Conservation (phyloP, 169 alveolate species). For the Plasmodium berghei region DNA sequence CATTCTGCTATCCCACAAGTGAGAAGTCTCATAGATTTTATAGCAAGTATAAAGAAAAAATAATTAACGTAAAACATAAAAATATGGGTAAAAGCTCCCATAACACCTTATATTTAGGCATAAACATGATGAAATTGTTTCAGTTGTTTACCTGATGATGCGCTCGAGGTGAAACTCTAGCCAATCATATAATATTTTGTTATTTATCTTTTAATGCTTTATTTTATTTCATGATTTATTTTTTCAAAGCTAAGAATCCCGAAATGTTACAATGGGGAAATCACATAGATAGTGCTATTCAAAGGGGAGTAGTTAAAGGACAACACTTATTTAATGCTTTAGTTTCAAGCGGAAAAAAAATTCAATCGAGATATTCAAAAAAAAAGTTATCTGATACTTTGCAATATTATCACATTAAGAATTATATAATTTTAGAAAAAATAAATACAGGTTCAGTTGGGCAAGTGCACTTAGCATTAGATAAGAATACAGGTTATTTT, state of each 20-base stretch:
- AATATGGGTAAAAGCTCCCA: neutral
- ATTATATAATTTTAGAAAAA: conserved; percentile 80
- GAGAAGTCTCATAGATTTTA: conserved; percentile 59
- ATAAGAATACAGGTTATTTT: conserved; percentile 69
- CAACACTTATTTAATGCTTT: conserved; percentile 49
- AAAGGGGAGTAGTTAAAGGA: conserved; percentile 52
- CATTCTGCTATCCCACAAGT: conserved; percentile 66
- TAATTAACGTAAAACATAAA: neutral
- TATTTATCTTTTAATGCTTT: too few species aligned
- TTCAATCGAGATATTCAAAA: conserved; percentile 70
- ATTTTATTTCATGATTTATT: neutral
- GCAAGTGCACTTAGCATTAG: conserved; percentile 82
- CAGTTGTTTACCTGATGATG: too few species aligned
- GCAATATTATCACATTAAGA: conserved; percentile 78
- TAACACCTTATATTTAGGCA: neutral
- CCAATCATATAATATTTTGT: too few species aligned
- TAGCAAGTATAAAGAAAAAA: conserved; percentile 60
- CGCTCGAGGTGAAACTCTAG: too few species aligned
- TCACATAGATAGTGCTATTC: conserved; percentile 63
- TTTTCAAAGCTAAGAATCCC: conserved; percentile 44
- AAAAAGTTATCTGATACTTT: conserved; percentile 75
- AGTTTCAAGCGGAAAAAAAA: conserved; percentile 53
- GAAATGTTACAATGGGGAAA: conserved; percentile 71
- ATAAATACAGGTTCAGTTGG: conserved; percentile 87
- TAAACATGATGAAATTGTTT: neutral